Evolutionary conservation across 768 basidiomycete genomes (phyloP), one percentile per base, ranked within the genome.

Genomic region (Russula foetens): DNA sequence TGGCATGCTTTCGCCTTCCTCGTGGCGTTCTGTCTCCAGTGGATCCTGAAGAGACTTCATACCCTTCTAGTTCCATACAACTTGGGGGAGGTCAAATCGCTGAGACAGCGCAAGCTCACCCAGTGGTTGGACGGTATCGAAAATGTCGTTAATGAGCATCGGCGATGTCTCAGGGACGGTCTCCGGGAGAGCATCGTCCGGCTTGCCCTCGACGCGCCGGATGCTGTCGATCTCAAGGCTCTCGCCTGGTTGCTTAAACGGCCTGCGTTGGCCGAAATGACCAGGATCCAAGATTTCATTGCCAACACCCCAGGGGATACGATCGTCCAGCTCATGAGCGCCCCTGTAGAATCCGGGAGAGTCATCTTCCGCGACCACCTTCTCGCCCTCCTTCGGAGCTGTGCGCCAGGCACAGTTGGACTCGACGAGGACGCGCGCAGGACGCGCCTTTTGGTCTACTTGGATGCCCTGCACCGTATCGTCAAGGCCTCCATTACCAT

Each of bases 51-150:
- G 48, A 19, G 17, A 45, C 15, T 56, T 29, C 60, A 61, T 23
- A 21, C 41, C n/a, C n/a, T 47, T 31, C n/a, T 61, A 1, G 49
- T 61, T 26, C 60, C 60, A 11, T 24, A 21, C 26, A 61, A 50
- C 31, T 8, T 21, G n/a, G 54, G 60, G 31, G 41, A 51, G 1
- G n/a, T 61, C 24, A 35, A 31, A 19, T 45, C 54, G 3, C 19
- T 0, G 5, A 33, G 1, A 39, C 60, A 62, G 26, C 35, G 26
- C 17, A 52, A 28, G 4, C 60, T 62, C 35, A 33, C n/a, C 15
- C n/a, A 41, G 24, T 47, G 60, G 49, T 47, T 45, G 15, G n/a
- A 52, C 8, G 7, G n/a, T 14, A 4, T 19, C 21, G 60, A 52
- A 5, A 33, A 23, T 6, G 21, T n/a, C 12, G 23, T 57, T 35